Conservation (phyloP, 306 rosid species). For the Sechiopsis laciniata region DNA sequence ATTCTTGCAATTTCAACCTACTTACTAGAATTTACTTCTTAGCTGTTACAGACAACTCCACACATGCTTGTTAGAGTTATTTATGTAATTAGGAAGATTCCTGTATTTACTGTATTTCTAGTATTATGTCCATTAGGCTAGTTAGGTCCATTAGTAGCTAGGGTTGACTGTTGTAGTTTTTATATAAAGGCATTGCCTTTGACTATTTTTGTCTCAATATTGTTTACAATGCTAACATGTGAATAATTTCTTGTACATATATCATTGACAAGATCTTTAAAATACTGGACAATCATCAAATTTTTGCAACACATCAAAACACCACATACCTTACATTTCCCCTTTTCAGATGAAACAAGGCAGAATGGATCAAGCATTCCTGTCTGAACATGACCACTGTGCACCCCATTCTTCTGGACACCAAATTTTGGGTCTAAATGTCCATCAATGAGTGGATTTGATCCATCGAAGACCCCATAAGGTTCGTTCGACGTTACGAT, state of each 20-base stretch:
- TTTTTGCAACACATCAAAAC: not conserved
- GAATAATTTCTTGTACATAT: constrained; percentile 5
- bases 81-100: too few species aligned
- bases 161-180: too few species aligned
- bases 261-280: not conserved
- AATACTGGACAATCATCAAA: not conserved
- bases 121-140: too few species aligned
- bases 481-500: constrained; percentile 80
- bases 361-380: constrained; percentile 86
- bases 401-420: constrained; percentile 58
- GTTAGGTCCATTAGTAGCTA: too few species aligned
- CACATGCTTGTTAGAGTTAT: not conserved
- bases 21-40: not conserved
- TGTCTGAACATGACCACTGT: constrained; percentile 82
- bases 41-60: not conserved
- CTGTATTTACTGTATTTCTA: too few species aligned
- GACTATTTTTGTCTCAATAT: too few species aligned
- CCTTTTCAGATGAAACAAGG: constrained; percentile 52
- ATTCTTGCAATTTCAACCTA: not conserved
- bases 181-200: too few species aligned
- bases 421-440: constrained; percentile 53
- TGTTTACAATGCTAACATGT: not conserved
- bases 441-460: constrained; percentile 69
- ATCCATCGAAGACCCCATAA: constrained; percentile 68
- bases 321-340: constrained; percentile 60